These are phyloP conservation scores for Penicillium goetzii DNA, from an alignment of 495 filamentous ascomycete genomes.

Conservation along the genomic window DNA sequence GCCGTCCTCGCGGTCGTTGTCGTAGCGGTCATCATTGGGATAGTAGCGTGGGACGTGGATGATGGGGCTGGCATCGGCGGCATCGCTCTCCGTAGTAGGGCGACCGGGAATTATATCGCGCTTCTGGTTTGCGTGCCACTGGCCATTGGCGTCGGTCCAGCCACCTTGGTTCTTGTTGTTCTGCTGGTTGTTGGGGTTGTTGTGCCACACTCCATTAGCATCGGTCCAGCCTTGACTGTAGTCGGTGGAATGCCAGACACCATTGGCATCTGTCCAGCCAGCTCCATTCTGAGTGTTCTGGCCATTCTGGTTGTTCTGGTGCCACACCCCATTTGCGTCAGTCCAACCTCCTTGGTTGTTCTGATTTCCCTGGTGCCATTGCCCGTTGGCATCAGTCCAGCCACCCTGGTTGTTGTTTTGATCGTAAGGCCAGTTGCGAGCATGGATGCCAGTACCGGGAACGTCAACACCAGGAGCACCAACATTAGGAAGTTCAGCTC, in stretches of 20 bases:
- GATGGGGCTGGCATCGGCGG: slow-evolving; percentile 1
- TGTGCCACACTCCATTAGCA: slow-evolving; percentile 20
- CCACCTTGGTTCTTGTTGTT: slow-evolving; percentile 16
- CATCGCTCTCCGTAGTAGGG: not conserved
- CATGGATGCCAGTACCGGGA: slow-evolving; percentile 17
- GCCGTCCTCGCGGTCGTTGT: slow-evolving; percentile 5
- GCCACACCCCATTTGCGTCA: slow-evolving; percentile 18
- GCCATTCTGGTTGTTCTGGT: slow-evolving; percentile 11
- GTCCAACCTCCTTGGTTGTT: slow-evolving; percentile 25
- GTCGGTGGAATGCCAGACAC: slow-evolving; percentile 27
- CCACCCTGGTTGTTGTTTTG: not conserved
- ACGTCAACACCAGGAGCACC: slow-evolving; percentile 15
- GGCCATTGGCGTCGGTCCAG: slow-evolving; percentile 28
- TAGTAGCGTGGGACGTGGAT: slow-evolving; percentile 6
- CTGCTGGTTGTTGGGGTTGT: slow-evolving; percentile 17
- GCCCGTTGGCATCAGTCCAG: too few relatives aligned
- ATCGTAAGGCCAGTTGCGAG: slow-evolving; percentile 21
- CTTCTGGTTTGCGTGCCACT: slow-evolving; percentile 30
- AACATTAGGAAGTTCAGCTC: slow-evolving; percentile 14
- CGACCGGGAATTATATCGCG: slow-evolving; percentile 9
- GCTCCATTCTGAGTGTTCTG: slow-evolving; percentile 17
- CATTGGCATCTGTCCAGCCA: slow-evolving; percentile 26
- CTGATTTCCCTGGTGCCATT: slow-evolving; percentile 6
- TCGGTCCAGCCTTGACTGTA: slow-evolving; percentile 25
- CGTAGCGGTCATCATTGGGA: not conserved